Evolutionary conservation across 2,329 filamentous ascomycete genomes (phyloP), one percentile per base, ranked within the genome.

Genomic region (Diplodia corticola): DNA sequence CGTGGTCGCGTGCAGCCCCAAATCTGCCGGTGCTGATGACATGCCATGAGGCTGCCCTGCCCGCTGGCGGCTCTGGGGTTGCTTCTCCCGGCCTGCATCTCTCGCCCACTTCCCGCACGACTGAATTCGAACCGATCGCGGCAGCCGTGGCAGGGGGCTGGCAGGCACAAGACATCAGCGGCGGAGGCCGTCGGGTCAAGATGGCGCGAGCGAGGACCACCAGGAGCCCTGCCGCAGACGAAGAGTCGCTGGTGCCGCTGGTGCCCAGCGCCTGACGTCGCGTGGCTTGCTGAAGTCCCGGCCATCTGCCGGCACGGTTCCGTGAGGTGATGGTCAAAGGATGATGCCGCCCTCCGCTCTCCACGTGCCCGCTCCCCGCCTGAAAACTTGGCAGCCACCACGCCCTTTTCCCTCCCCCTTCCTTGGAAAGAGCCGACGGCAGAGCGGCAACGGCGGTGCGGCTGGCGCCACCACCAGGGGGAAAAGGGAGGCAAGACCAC

Each of bases 191-290:
- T 54, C 51, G 51, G 51, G 28, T 10, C 7, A 57, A 44, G 35
- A 26, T 13, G 20, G 35, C 28, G 53, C 53, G 33, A 57, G 33
- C 17, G 40, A 17, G 40, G 40, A 13, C 24, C 12, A 28, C 12
- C n/a, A 17, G 4, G 49, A 26, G 13, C 33, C 33, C 53, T n/a
- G n/a, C n/a, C n/a, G n/a, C n/a, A n/a, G n/a, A n/a, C n/a, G n/a
- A n/a, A n/a, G n/a, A n/a, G n/a, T n/a, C n/a, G n/a, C n/a, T n/a
- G n/a, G n/a, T n/a, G n/a, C n/a, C n/a, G n/a, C n/a, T n/a, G n/a
- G n/a, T n/a, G n/a, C n/a, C n/a, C 30, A 40, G 30, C 54, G 54
- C 40, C 40, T 48, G 55, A 61, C 40, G 57, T 61, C 57, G 57
- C 28, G 40, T 61, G 57, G 57, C 57, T 61, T 61, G 40, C 40